Conservation (phyloP, 2,329 filamentous ascomycete species). For the Fusarium hostae region DNA sequence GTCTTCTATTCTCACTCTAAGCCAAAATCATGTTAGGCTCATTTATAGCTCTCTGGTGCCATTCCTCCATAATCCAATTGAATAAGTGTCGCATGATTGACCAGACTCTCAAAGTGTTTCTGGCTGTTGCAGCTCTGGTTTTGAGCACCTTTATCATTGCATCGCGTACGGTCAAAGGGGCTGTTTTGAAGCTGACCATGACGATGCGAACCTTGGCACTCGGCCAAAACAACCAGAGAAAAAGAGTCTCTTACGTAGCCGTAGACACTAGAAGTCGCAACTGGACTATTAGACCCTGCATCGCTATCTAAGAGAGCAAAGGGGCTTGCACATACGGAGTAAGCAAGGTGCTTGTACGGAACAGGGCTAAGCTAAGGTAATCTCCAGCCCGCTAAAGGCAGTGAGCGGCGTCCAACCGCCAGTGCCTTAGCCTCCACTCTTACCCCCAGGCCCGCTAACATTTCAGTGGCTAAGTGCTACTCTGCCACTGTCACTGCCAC, state of each 20-base stretch:
- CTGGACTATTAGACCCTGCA: constrained; percentile 26
- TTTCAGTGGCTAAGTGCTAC: constrained; percentile 32
- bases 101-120: constrained; percentile 23
- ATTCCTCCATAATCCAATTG: constrained; percentile 14
- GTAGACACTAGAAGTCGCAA: neutral
- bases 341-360: constrained; percentile 23
- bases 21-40: constrained; percentile 11
- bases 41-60: constrained; percentile 13
- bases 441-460: constrained; percentile 19
- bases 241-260: constrained; percentile 24
- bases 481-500: neutral
- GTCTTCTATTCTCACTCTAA: neutral
- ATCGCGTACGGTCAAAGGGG: constrained; percentile 10
- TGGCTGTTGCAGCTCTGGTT: constrained; percentile 31
- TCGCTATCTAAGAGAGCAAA: constrained; percentile 6
- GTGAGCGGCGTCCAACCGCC: constrained; percentile 35
- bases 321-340: constrained; percentile 20
- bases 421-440: constrained; percentile 9
- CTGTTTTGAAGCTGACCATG: constrained; percentile 12
- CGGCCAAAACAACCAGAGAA: neutral
- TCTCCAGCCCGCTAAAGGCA: constrained; percentile 32
- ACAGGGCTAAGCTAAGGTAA: constrained; percentile 27
- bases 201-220: constrained; percentile 3
- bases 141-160: constrained; percentile 9
- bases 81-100: constrained; percentile 36